Percentiles rank a stretch among this genome's conserved stretches.
Conservation (phyloP, 2,329 filamentous ascomycete species). For the Neonectria punicea region DNA sequence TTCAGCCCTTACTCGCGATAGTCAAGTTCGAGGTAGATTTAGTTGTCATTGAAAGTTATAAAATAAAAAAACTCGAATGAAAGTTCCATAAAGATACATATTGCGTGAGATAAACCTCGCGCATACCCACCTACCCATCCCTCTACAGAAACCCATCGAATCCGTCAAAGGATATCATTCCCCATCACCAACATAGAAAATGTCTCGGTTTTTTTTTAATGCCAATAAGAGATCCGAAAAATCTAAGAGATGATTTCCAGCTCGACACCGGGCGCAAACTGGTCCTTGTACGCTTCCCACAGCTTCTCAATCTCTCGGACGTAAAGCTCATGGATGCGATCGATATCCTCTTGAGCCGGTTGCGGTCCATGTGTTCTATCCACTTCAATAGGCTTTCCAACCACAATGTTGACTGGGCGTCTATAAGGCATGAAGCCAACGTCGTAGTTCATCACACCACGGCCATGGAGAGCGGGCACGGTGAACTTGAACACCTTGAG, state of each 20-base stretch:
- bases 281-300: conserved; percentile 83
- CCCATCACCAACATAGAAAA: conserved; percentile 4
- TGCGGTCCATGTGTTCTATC: conserved; percentile 63
- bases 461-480: conserved; percentile 86
- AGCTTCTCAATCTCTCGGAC: conserved; percentile 77
- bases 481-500: conserved; percentile 93
- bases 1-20: not conserved
- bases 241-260: conserved; percentile 72
- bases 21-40: not conserved
- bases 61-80: not conserved
- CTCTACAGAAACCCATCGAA: not conserved
- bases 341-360: conserved; percentile 79
- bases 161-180: not conserved
- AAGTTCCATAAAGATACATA: not conserved
- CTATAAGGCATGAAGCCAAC: conserved; percentile 96
- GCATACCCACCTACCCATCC: not conserved
- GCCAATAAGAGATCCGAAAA: not conserved
- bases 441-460: conserved; percentile 97
- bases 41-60: not conserved
- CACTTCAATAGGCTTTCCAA: conserved; percentile 83
- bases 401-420: conserved; percentile 86
- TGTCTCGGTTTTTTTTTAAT: not conserved
- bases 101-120: not conserved
- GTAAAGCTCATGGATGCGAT: conserved; percentile 83
- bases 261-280: conserved; percentile 74